Conservation (phyloP, 768 basidiomycete species). For the Lactarius psammicola region DNA sequence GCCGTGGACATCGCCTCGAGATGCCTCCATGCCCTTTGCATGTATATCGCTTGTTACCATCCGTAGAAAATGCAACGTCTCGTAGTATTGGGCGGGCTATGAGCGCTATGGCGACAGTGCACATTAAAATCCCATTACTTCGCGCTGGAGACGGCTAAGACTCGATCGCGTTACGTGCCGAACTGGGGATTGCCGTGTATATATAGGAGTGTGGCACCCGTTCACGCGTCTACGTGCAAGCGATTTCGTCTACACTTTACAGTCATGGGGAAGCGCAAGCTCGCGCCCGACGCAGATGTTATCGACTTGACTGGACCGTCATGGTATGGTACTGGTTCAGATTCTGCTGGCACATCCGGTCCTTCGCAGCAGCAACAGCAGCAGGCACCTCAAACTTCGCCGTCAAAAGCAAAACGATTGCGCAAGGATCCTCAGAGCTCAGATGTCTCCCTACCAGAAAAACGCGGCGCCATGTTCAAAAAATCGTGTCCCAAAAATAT, state of each 20-base stretch:
- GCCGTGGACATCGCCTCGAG: not conserved
- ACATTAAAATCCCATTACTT: too few species aligned
- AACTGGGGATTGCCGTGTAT: not conserved
- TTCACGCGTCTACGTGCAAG: not conserved
- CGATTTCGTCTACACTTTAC: not conserved
- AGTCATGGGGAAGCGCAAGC: conserved; percentile 31
- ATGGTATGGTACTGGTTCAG: conserved; percentile 16
- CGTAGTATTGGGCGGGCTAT: not conserved
- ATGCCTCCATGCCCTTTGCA: too few species aligned
- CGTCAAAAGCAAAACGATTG: conserved; percentile 30
- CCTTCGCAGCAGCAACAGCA: conserved; percentile 15
- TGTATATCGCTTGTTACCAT: not conserved
- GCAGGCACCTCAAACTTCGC: conserved; percentile 11
- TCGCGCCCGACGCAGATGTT: conserved; percentile 17
- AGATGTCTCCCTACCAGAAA: conserved; percentile 35
- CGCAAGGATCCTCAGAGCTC: conserved; percentile 34
- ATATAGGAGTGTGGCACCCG: not conserved
- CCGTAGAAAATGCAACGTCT: not conserved
- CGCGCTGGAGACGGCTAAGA: too few species aligned
- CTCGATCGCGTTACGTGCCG: not conserved
- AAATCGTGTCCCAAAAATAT: conserved; percentile 40
- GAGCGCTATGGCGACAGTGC: too few species aligned
- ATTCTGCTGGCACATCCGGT: conserved; percentile 22
- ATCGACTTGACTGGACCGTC: conserved; percentile 13
- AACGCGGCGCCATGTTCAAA: conserved; percentile 38